phyloP scores from a whole-genome alignment of 2,329 filamentous ascomycete genomes.

The Fusarium sp. region DNA sequence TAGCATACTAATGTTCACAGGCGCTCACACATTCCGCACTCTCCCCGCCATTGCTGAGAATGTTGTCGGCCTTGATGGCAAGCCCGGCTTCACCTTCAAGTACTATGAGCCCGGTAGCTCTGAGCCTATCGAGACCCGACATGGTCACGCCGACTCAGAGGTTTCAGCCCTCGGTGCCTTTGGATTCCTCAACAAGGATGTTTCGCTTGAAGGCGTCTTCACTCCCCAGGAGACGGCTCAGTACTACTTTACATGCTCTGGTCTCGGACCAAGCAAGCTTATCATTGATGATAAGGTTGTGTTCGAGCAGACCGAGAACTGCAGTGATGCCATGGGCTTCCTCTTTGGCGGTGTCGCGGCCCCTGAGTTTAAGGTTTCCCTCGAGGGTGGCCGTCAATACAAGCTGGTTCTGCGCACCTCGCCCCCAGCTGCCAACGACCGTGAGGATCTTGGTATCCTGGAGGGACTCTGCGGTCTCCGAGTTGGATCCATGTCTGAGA shows the following conservation, averaged over 20 bases:
- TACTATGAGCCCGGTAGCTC: constrained; percentile 43
- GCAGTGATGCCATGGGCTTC: constrained; percentile 48
- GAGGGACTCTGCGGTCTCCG: constrained; percentile 46
- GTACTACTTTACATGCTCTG: constrained; percentile 47
- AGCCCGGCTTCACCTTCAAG: constrained; percentile 46
- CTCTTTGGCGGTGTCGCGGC: constrained; percentile 45
- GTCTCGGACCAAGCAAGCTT: constrained; percentile 45
- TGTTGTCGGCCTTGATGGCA: constrained; percentile 46
- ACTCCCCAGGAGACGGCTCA: constrained; percentile 43
- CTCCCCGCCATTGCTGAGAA: constrained; percentile 41
- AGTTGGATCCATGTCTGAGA: constrained; percentile 46
- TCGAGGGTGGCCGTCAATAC: constrained; percentile 45
- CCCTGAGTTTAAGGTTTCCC: constrained; percentile 44
- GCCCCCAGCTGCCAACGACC: constrained; percentile 39
- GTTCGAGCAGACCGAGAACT: constrained; percentile 46
- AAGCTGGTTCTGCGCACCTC: constrained; percentile 45
- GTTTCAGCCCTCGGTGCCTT: constrained; percentile 37
- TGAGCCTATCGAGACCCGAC: constrained; percentile 38
- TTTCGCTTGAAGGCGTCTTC: constrained; percentile 46
- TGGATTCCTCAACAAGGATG: constrained; percentile 39
- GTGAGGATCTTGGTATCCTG: constrained; percentile 45
- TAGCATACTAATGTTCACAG: constrained; percentile 13
- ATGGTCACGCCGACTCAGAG: constrained; percentile 42
- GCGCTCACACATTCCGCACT: constrained; percentile 42
- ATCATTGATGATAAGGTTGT: constrained; percentile 45